Conservation (phyloP, 805 yeast genomes). For the Ogataea methanolica region DNA sequence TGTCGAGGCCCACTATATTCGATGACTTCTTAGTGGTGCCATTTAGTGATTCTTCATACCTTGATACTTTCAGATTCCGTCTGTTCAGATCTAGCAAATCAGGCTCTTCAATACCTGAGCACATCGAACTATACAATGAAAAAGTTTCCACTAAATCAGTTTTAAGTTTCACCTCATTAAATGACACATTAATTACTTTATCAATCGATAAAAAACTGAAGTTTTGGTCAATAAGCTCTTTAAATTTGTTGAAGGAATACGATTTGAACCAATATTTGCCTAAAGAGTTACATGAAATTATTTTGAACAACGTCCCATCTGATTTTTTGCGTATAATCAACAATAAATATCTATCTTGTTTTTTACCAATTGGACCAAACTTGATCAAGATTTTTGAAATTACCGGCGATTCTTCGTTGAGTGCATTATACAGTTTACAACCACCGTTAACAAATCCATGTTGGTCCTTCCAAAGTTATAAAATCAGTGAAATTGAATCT, state of each 20-base stretch:
- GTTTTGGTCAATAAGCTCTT: constrained; percentile 52
- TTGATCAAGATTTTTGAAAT: constrained; percentile 20
- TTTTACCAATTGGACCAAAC: constrained; percentile 24
- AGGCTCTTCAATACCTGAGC: constrained; percentile 6
- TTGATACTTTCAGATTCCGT: constrained; percentile 27
- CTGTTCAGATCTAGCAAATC: constrained; percentile 16
- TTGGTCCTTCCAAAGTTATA: constrained; percentile 26
- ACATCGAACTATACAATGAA: constrained; percentile 15
- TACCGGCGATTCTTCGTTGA: constrained; percentile 4
- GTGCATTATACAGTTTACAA: constrained; percentile 6
- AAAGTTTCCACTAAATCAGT: constrained; percentile 22
- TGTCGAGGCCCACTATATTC: constrained; percentile 30
- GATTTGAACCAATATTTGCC: constrained; percentile 21
- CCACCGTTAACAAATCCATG: constrained; percentile 14
- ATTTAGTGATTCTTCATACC: constrained; percentile 53
- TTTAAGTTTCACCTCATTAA: constrained; percentile 11
- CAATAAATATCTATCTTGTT: constrained; percentile 14
- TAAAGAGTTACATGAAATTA: constrained; percentile 13
- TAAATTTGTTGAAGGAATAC: constrained; percentile 18
- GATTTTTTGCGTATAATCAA: constrained; percentile 9
- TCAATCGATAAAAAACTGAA: constrained; percentile 51
- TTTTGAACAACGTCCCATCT: constrained; percentile 17
- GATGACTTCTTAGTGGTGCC: constrained; percentile 21
- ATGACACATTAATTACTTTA: constrained; percentile 33
- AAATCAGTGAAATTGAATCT: constrained; percentile 4